Base-by-base conservation (phyloP, 2,329 filamentous ascomycete species). In the Diaporthe citriasiana region DNA sequence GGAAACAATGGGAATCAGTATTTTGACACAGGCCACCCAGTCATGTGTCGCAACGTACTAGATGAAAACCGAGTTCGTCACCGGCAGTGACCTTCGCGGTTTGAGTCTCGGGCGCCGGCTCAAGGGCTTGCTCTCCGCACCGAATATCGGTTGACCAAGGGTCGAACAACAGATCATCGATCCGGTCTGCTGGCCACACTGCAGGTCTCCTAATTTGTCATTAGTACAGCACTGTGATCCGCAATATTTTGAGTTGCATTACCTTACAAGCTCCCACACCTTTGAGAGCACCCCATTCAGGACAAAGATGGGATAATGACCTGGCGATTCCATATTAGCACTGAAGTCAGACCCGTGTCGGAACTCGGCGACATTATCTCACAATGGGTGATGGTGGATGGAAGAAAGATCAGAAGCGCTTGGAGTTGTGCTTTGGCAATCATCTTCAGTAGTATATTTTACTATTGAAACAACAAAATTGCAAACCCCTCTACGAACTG, bases 251-350 rank as follows among this genome's bases (percentile, higher is more conserved):
- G 27, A 51, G 2, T 25, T 27, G 47, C n/a, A 25, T 25, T 27
- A 51, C 47, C 47, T 51, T n/a, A 51, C 47, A 51, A 51, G 27
- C n/a, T 51, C 47, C 47, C 47, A 51, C n/a, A 51, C 47, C 27
- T 51, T 51, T 27, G 47, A 51, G n/a, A 51, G 47, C 47, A 51
- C 47, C n/a, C 47, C 47, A 51, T 51, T 51, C 10, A 25, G 25
- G 1, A 51, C 47, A 51, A 51, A 51, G n/a, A 51, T 51, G 1
- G 47, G 47, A 27, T 51, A 51, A 51, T 51, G 47, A 27, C 27
- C 47, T 51, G 13, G 10, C 12, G 10, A 5, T 27, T 51, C n/a
- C 0, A 27, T 51, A n/a, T 51, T 15, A 51, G 47, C 12, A n/a
- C n/a, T 3, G 15, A 15, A 25, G 25, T 51, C n/a, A 51, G n/a